Percentiles rank a stretch among this genome's conserved stretches.
Conservation (phyloP, 441 rosid species). For the Raphanus hybrid region DNA sequence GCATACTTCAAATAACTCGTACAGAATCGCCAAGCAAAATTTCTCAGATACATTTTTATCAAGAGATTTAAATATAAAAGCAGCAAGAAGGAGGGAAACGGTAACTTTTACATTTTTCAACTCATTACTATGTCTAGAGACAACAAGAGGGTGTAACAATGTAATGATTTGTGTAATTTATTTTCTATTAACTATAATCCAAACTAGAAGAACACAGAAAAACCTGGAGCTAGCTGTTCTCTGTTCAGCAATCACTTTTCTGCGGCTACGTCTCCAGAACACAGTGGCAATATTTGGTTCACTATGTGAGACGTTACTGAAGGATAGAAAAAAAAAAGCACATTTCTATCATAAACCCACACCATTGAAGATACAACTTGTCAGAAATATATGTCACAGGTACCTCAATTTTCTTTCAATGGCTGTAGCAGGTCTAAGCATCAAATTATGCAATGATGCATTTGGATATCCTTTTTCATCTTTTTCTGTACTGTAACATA, state of each 20-base stretch:
- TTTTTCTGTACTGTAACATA: slow-evolving; percentile 57
- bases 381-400: slow-evolving; percentile 19
- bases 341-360: too few relatives aligned
- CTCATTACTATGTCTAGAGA: not conserved
- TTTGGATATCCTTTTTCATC: slow-evolving; percentile 77
- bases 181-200: not conserved
- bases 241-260: slow-evolving; percentile 96
- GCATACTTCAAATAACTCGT: not conserved
- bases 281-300: slow-evolving; percentile 92
- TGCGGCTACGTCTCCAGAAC: slow-evolving; percentile 96
- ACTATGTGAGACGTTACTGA: slow-evolving; percentile 38
- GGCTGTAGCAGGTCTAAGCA: slow-evolving; percentile 62
- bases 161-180: slow-evolving; percentile 3
- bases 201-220: slow-evolving; percentile 37
- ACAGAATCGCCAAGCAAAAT: slow-evolving; percentile 1
- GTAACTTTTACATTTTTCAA: not conserved
- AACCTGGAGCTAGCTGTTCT: slow-evolving; percentile 99
- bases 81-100: slow-evolving; percentile 5
- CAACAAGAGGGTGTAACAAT: not conserved
- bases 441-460: slow-evolving; percentile 71
- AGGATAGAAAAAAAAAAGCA: too few relatives aligned
- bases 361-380: slow-evolving; percentile 4
- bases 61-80: slow-evolving; percentile 1
- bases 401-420: slow-evolving; percentile 49
- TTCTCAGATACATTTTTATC: not conserved